These are phyloP conservation scores for Neurospora sp. DNA, from an alignment of 495 filamentous ascomycete genomes.

Conservation along the genomic window DNA sequence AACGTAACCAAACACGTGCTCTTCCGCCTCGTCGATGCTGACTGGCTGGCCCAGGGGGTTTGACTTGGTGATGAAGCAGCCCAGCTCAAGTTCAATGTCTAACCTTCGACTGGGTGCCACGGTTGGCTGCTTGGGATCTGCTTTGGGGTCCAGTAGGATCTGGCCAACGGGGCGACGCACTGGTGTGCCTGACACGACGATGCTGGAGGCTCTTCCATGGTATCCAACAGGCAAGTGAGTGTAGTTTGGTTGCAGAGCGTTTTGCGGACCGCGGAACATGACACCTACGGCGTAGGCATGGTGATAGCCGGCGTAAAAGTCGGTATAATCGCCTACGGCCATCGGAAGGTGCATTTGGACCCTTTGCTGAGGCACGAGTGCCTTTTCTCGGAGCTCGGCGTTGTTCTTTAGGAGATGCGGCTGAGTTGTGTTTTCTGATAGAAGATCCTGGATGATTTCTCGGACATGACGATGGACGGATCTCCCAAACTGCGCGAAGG, in stretches of 20 bases:
- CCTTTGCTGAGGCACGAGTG: slow-evolving; percentile 40
- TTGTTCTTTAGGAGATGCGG: slow-evolving; percentile 27
- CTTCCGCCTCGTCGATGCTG: slow-evolving; percentile 51
- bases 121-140: slow-evolving; percentile 45
- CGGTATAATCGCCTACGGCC: slow-evolving; percentile 89
- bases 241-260: slow-evolving; percentile 85
- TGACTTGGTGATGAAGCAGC: slow-evolving; percentile 61
- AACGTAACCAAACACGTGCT: slow-evolving; percentile 77
- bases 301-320: slow-evolving; percentile 89
- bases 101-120: slow-evolving; percentile 56
- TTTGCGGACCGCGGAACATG: slow-evolving; percentile 71
- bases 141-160: slow-evolving; percentile 55
- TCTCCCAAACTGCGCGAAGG: slow-evolving; percentile 69
- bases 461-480: slow-evolving; percentile 63
- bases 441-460: slow-evolving; percentile 60
- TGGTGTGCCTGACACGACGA: slow-evolving; percentile 66
- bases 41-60: slow-evolving; percentile 59
- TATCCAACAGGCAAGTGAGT: slow-evolving; percentile 84
- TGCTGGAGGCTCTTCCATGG: slow-evolving; percentile 69
- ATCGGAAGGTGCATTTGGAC: slow-evolving; percentile 74
- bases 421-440: slow-evolving; percentile 41
- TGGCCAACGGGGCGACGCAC: slow-evolving; percentile 76
- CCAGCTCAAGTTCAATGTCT: slow-evolving; percentile 85
- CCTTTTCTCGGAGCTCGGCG: slow-evolving; percentile 15
- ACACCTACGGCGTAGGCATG: slow-evolving; percentile 77